phyloP scores from a whole-genome alignment of 2,329 filamentous ascomycete genomes.

The Microascus cirrosus region DNA sequence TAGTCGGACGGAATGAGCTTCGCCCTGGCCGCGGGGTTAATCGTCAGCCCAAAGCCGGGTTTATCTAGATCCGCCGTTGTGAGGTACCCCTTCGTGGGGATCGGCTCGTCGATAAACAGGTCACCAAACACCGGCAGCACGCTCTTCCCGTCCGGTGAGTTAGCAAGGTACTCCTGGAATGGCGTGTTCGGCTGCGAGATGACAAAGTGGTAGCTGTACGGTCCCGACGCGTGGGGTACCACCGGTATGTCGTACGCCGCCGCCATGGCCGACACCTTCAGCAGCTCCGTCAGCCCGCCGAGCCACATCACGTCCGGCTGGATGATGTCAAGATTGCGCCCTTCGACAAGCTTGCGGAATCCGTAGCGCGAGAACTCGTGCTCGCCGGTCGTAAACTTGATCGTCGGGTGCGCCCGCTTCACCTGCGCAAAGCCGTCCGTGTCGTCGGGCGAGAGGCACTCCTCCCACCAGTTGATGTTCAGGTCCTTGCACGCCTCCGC shows the following conservation, averaged over 20 bases:
- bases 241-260: constrained; percentile 90
- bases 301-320: constrained; percentile 98
- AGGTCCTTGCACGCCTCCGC: constrained; percentile 74
- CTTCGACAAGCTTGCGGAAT: constrained; percentile 88
- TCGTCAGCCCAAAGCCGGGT: constrained; percentile 80
- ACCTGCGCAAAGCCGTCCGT: constrained; percentile 82
- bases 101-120: constrained; percentile 81
- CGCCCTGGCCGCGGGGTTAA: constrained; percentile 62
- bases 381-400: constrained; percentile 93
- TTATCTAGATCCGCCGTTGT: constrained; percentile 72
- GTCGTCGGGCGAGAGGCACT: constrained; percentile 84
- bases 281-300: constrained; percentile 80
- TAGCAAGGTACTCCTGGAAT: constrained; percentile 93
- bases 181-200: constrained; percentile 87
- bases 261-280: constrained; percentile 81
- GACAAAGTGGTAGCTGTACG: constrained; percentile 94
- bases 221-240: constrained; percentile 86
- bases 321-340: constrained; percentile 84
- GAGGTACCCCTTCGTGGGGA: constrained; percentile 72
- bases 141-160: constrained; percentile 81
- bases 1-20: constrained; percentile 67
- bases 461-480: constrained; percentile 96
- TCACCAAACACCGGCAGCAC: constrained; percentile 89
- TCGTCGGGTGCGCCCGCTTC: constrained; percentile 78
- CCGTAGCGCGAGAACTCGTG: constrained; percentile 92